These are phyloP conservation scores for Fusarium graminum DNA, from an alignment of 2,329 filamentous ascomycete species.

Conservation along the genomic window DNA sequence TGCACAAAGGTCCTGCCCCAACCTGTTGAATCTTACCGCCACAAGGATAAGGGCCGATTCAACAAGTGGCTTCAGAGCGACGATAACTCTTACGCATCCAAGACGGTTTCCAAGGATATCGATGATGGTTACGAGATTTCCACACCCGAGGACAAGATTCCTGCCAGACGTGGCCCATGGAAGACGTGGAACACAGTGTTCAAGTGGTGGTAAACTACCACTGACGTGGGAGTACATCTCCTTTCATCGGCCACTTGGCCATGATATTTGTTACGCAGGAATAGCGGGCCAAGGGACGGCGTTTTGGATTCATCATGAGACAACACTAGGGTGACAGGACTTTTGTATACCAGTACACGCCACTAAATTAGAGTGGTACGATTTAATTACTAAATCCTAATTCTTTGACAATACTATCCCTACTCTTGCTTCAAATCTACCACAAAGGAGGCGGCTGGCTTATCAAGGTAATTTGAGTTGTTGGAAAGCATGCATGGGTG, in stretches of 20 bases:
- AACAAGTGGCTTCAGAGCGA: conserved; percentile 50
- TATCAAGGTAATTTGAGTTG: neutral
- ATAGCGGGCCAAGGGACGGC: conserved; percentile 15
- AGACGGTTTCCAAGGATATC: conserved; percentile 44
- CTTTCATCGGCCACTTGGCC: neutral
- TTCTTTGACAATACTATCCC: neutral
- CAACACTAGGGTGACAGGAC: conserved; percentile 19
- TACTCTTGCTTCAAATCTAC: neutral
- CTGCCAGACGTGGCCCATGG: conserved; percentile 34
- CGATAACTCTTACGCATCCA: conserved; percentile 46
- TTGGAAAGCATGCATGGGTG: neutral
- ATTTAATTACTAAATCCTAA: conserved; percentile 16
- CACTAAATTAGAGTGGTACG: conserved; percentile 8
- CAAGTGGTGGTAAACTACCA: conserved; percentile 36
- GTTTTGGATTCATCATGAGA: conserved; percentile 23
- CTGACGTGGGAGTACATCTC: neutral
- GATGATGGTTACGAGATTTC: conserved; percentile 45
- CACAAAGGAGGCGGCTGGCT: neutral
- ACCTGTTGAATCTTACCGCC: conserved; percentile 32
- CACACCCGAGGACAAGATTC: conserved; percentile 42
- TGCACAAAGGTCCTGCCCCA: conserved; percentile 66
- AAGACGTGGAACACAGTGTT: conserved; percentile 24
- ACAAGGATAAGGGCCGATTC: conserved; percentile 41
- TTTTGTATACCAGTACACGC: conserved; percentile 15
- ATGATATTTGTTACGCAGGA: neutral